Evolutionary conservation across 345 rosid species (phyloP), one percentile per base, ranked within the genome.

Genomic region (Theobroma cacao): DNA sequence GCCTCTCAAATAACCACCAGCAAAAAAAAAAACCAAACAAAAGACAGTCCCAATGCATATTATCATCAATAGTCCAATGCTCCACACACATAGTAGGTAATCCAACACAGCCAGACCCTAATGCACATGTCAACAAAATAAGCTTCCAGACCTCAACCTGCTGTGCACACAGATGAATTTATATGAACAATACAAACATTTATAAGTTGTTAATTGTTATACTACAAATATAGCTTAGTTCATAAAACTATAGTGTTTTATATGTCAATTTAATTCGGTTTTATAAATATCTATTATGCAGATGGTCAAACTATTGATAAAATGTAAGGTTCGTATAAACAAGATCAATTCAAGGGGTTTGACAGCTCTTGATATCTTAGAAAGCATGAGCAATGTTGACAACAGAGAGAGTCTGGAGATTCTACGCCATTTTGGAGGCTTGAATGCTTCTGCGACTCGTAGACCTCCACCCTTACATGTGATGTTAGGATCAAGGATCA

Each of bases 401-500:
- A 28, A 4, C 12, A 26, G 33, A 58, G 8, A 0, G 17, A 30
- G 20, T 24, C 10, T 24, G 62, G 8, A 59, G 7, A 59, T 28
- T 26, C 63, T 59, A 59, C 18, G 14, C 34, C 4, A 59, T 26
- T 34, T 34, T 0, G 34, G 3, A 28, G 34, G 63, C 4, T 26
- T 59, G 31, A 12, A 13, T 0, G 18, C 33, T 26, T 59, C 63
- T 1, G 3, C 7, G 1, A 28, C 2, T 12, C 34, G 18, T 11
- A 26, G 34, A 26, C 18, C 0, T 3, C 18, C 36, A 74, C 50
- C 34, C 26, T 5, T 79, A 50, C 56, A 66, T 31, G 69, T 76
- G 14, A 1, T 47, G 34, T 47, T 80, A 11, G 11, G 63, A 9
- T 82, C 83, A 31, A 26, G 22, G 67, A 75, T 34, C 12, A 14